Conservation (phyloP, 352 stramenopile genomes). For the Pseudoperonospora humuli region DNA sequence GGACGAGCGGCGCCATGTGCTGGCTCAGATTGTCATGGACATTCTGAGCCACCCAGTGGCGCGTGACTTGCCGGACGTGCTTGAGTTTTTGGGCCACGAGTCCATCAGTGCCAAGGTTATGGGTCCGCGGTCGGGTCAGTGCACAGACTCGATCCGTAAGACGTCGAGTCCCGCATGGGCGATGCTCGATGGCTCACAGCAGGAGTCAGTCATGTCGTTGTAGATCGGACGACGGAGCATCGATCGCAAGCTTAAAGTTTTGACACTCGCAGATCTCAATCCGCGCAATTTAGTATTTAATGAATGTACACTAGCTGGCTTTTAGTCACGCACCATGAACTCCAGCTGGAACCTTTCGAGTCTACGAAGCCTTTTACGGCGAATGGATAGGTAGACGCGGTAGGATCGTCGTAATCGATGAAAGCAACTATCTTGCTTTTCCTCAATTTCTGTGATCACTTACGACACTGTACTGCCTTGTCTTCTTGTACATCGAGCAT, state of each 20-base stretch:
- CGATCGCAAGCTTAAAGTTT: background rate
- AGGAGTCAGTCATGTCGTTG: slow-evolving; percentile 10
- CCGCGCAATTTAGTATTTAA: background rate
- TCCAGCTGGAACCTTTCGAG: too few species aligned
- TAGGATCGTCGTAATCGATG: background rate
- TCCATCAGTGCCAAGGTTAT: slow-evolving; percentile 39
- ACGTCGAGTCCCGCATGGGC: slow-evolving; percentile 62
- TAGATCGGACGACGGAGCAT: background rate
- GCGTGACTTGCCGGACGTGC: slow-evolving; percentile 48
- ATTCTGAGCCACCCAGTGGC: slow-evolving; percentile 50
- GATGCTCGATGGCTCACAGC: slow-evolving; percentile 2
- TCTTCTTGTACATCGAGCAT: too few species aligned
- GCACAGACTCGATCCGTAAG: slow-evolving; percentile 64
- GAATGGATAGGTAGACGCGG: too few species aligned
- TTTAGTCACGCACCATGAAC: too few species aligned
- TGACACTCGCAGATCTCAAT: background rate
- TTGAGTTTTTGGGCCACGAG: slow-evolving; percentile 56
- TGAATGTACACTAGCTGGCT: too few species aligned
- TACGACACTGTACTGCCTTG: background rate
- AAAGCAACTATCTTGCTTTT: background rate
- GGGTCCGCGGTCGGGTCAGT: slow-evolving; percentile 31
- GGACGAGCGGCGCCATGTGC: slow-evolving; percentile 53
- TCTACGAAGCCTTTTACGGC: too few species aligned
- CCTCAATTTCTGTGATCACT: background rate
- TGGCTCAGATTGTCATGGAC: slow-evolving; percentile 51